phyloP scores from a whole-genome alignment of 148 eudicot genomes.

The Diospyros lotus region DNA sequence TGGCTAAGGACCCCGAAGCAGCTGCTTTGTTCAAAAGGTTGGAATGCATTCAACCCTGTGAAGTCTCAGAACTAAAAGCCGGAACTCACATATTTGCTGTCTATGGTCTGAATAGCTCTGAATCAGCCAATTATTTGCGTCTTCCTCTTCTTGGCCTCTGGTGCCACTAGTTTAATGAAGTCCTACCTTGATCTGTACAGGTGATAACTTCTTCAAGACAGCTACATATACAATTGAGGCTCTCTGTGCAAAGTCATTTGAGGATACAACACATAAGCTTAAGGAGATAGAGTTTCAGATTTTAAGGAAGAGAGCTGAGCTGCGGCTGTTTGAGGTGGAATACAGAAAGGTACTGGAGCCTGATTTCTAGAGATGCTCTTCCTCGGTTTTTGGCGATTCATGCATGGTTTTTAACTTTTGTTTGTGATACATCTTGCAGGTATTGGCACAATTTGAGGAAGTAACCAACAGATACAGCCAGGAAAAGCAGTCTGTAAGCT shows the following conservation, averaged over 20 bases:
- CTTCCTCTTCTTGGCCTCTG: slow-evolving; percentile 3
- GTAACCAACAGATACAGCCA: slow-evolving; percentile 84
- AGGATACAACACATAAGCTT: slow-evolving; percentile 52
- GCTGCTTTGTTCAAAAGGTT: slow-evolving; percentile 92
- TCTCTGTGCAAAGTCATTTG: slow-evolving; percentile 74
- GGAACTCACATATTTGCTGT: slow-evolving; percentile 98
- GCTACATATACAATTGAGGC: slow-evolving; percentile 90
- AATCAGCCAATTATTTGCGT: slow-evolving; percentile 5
- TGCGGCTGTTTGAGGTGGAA: slow-evolving; percentile 92
- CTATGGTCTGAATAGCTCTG: slow-evolving; percentile 56
- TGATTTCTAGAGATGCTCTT: slow-evolving; percentile 1
- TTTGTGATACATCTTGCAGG: slow-evolving; percentile 37
- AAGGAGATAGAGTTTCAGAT: slow-evolving; percentile 67
- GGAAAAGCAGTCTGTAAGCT: slow-evolving; percentile 88
- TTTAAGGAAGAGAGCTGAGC: slow-evolving; percentile 67
- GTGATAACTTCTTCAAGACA: slow-evolving; percentile 96
- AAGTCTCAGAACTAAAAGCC: slow-evolving; percentile 79
- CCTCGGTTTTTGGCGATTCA: not conserved
- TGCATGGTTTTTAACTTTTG: not conserved
- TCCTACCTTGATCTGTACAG: slow-evolving; percentile 29
- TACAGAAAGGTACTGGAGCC: slow-evolving; percentile 67
- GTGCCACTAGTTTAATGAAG: not conserved
- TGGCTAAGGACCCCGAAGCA: slow-evolving; percentile 96
- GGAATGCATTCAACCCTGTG: slow-evolving; percentile 99
- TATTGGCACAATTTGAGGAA: slow-evolving; percentile 90